Evolutionary conservation across 306 rosid genomes (phyloP).

Genomic region (Cercis canadensis): DNA sequence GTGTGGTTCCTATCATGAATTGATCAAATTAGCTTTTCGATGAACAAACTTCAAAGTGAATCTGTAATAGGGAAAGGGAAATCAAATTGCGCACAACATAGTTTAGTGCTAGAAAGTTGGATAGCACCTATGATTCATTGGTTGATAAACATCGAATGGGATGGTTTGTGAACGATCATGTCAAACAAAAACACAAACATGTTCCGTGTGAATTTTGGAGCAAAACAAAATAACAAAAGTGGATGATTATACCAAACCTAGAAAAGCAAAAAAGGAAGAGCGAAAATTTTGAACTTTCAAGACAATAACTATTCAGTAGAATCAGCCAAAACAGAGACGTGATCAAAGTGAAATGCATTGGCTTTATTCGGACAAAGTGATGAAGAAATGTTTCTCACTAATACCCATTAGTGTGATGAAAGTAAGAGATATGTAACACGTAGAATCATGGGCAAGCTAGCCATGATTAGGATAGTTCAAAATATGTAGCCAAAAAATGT

Average conservation of each 20-base stretch:
- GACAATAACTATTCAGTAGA: slow-evolving; percentile 38
- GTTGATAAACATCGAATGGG: slow-evolving; percentile 40
- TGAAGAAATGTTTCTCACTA: slow-evolving; percentile 30
- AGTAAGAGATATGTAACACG: slow-evolving; percentile 21
- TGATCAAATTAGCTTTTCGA: neutral
- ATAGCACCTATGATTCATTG: slow-evolving; percentile 19
- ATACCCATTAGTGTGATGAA: neutral
- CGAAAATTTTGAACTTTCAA: slow-evolving; percentile 33
- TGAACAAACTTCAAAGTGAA: neutral
- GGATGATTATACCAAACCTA: slow-evolving; percentile 18
- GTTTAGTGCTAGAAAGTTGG: slow-evolving; percentile 34
- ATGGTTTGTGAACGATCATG: slow-evolving; percentile 43
- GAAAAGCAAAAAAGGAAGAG: slow-evolving; percentile 9
- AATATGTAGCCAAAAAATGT: slow-evolving; percentile 27
- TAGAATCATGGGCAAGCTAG: slow-evolving; percentile 20
- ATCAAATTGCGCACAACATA: slow-evolving; percentile 23
- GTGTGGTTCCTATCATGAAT: neutral
- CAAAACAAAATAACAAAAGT: slow-evolving; percentile 42
- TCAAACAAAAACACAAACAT: slow-evolving; percentile 41
- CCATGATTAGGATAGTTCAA: slow-evolving; percentile 30
- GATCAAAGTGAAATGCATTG: slow-evolving; percentile 41
- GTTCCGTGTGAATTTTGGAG: slow-evolving; percentile 34
- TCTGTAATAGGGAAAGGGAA: slow-evolving; percentile 13
- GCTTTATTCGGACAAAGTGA: slow-evolving; percentile 32
- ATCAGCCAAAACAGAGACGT: slow-evolving; percentile 53